Evolutionary conservation across 2,329 filamentous ascomycete species (phyloP).

Genomic region (Cercospora zeae-maydis): DNA sequence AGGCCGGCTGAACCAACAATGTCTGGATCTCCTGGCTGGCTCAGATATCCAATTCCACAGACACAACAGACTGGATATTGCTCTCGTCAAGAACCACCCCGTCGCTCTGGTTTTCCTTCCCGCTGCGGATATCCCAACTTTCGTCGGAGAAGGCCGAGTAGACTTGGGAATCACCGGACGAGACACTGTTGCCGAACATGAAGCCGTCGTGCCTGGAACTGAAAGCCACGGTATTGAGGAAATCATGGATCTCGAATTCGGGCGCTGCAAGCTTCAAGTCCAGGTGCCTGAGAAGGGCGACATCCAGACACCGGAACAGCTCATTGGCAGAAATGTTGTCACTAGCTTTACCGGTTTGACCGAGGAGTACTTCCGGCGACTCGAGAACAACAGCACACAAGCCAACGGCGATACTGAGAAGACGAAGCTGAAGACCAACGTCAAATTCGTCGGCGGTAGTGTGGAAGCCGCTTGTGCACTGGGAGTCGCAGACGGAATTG

Average conservation of each 20-base stretch:
- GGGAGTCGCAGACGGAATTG: slow-evolving; percentile 93
- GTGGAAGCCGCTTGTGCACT: slow-evolving; percentile 95
- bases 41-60: slow-evolving; percentile 95
- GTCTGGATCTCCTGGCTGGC: slow-evolving; percentile 85
- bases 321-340: slow-evolving; percentile 89
- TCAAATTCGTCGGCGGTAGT: slow-evolving; percentile 92
- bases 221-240: slow-evolving; percentile 68
- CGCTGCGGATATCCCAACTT: slow-evolving; percentile 94
- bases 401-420: slow-evolving; percentile 40
- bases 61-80: slow-evolving; percentile 93
- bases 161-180: slow-evolving; percentile 92
- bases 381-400: slow-evolving; percentile 57
- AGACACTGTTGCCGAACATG: slow-evolving; percentile 87
- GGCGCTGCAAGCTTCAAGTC: slow-evolving; percentile 89
- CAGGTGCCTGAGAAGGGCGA: slow-evolving; percentile 85
- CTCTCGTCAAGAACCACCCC: slow-evolving; percentile 92
- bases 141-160: slow-evolving; percentile 90
- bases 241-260: slow-evolving; percentile 86
- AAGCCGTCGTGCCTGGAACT: slow-evolving; percentile 45
- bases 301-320: slow-evolving; percentile 65
- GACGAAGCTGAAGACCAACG: slow-evolving; percentile 72
- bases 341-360: slow-evolving; percentile 90
- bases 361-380: slow-evolving; percentile 73
- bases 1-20: slow-evolving; percentile 84
- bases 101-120: slow-evolving; percentile 96